Percentiles rank a stretch among this genome's conserved stretches.
phyloP scores from a whole-genome alignment of 495 filamentous ascomycete species.

The Corynascus novoguineensis region DNA sequence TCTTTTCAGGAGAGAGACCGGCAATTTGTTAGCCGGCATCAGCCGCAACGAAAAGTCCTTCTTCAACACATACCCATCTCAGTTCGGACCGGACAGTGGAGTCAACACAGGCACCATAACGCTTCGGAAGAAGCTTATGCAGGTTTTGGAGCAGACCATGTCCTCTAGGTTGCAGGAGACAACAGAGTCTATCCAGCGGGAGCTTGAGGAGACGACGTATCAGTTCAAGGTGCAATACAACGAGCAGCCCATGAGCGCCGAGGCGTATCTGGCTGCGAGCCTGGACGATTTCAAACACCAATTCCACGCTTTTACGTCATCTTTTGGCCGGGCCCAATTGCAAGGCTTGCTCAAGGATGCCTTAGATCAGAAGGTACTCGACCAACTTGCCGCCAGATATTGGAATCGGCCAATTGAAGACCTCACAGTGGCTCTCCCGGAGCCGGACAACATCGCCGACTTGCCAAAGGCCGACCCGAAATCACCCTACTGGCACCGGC shows the following conservation, averaged over 20 bases:
- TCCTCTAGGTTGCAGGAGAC: slow-evolving; percentile 81
- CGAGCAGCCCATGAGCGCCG: slow-evolving; percentile 86
- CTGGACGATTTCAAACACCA: slow-evolving; percentile 96
- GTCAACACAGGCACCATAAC: slow-evolving; percentile 77
- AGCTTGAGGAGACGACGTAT: slow-evolving; percentile 94
- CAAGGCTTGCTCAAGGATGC: slow-evolving; percentile 84
- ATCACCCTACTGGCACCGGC: slow-evolving; percentile 84
- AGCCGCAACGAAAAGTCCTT: slow-evolving; percentile 81
- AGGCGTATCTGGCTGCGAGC: slow-evolving; percentile 91
- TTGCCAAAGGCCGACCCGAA: slow-evolving; percentile 79
- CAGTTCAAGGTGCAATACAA: slow-evolving; percentile 99
- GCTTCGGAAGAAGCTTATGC: slow-evolving; percentile 91
- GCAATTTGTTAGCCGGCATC: slow-evolving; percentile 75
- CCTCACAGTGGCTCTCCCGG: slow-evolving; percentile 53
- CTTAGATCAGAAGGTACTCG: slow-evolving; percentile 89
- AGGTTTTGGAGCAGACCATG: slow-evolving; percentile 96
- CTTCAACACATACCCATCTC: slow-evolving; percentile 75
- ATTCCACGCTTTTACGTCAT: slow-evolving; percentile 85
- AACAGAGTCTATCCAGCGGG: slow-evolving; percentile 84
- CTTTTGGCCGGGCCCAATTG: slow-evolving; percentile 85
- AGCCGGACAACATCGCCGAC: slow-evolving; percentile 66
- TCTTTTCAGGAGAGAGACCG: slow-evolving; percentile 78
- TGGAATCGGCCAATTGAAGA: slow-evolving; percentile 96
- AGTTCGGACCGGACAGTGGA: slow-evolving; percentile 68
- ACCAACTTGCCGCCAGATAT: slow-evolving; percentile 89